phyloP scores from a whole-genome alignment of 495 filamentous ascomycete species.

The Podospora fimiseda region DNA sequence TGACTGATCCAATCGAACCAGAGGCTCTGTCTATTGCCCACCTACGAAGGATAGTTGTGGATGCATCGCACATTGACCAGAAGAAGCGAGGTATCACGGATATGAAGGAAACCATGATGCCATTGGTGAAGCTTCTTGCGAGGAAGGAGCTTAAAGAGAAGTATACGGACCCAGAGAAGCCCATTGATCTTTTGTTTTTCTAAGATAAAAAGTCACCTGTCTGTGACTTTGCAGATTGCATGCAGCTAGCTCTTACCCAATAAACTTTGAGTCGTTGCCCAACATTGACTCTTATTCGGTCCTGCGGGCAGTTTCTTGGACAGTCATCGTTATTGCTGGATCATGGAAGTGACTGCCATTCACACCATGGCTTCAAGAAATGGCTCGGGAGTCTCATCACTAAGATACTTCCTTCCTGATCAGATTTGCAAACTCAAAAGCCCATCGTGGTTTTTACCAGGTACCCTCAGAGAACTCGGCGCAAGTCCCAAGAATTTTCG shows the following conservation, averaged over 20 bases:
- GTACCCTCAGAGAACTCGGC: too few species aligned
- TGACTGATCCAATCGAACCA: slow-evolving; percentile 29
- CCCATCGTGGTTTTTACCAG: too few species aligned
- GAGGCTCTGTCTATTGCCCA: slow-evolving; percentile 61
- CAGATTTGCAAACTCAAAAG: too few species aligned
- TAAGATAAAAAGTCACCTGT: slow-evolving; percentile 17
- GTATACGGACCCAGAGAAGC: slow-evolving; percentile 47
- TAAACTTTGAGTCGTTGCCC: too few species aligned
- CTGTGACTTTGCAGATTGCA: background rate
- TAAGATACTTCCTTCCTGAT: too few species aligned
- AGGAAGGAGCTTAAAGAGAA: slow-evolving; percentile 61
- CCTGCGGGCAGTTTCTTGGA: too few species aligned
- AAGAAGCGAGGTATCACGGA: slow-evolving; percentile 91
- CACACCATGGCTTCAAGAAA: too few species aligned
- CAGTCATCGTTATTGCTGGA: too few species aligned
- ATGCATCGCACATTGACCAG: slow-evolving; percentile 82
- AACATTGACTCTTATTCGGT: too few species aligned
- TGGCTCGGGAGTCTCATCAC: too few species aligned
- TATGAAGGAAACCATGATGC: slow-evolving; percentile 80
- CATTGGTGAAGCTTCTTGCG: slow-evolving; percentile 63
- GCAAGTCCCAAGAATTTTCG: background rate
- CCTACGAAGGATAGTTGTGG: slow-evolving; percentile 75
- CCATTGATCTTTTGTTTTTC: slow-evolving; percentile 56
- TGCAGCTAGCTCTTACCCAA: too few species aligned
- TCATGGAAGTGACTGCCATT: too few species aligned